phyloP scores from a whole-genome alignment of 2,329 filamentous ascomycete genomes.

The Trichoderma sp. region DNA sequence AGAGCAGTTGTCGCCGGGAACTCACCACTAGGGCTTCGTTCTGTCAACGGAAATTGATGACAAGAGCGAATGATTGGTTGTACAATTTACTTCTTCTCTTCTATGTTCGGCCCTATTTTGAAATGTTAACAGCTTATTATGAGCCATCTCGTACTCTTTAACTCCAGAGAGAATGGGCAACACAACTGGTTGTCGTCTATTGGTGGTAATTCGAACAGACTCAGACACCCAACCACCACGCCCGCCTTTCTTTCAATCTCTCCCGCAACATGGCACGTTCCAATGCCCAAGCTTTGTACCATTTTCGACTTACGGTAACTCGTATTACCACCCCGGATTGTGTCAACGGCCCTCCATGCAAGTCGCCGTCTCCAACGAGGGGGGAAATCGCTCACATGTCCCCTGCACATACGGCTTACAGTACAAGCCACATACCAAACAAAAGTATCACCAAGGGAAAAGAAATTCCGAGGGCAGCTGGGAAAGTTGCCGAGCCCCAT shows the following conservation, averaged over 20 bases:
- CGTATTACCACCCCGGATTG: neutral
- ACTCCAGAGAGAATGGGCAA: neutral
- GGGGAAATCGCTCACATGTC: neutral
- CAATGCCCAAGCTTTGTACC: neutral
- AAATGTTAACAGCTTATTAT: neutral
- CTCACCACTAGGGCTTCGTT: neutral
- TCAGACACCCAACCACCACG: neutral
- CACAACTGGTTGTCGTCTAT: neutral
- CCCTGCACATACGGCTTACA: neutral
- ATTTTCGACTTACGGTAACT: neutral
- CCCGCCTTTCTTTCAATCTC: neutral
- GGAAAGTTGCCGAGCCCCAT: neutral
- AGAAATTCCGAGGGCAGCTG: neutral
- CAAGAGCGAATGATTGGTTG: neutral
- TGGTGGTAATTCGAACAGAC: neutral
- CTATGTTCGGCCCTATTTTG: neutral
- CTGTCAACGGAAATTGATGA: neutral
- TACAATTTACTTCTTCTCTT: neutral
- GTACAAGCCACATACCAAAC: neutral
- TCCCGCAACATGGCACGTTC: neutral
- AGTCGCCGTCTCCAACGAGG: neutral
- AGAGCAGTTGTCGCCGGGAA: neutral
- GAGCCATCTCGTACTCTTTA: neutral
- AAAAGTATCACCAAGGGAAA: neutral
- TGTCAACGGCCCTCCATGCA: neutral